Percentiles rank a stretch among this genome's conserved stretches.
Conservation (phyloP, 2,329 filamentous ascomycete species). For the Hypoxylon sp. region DNA sequence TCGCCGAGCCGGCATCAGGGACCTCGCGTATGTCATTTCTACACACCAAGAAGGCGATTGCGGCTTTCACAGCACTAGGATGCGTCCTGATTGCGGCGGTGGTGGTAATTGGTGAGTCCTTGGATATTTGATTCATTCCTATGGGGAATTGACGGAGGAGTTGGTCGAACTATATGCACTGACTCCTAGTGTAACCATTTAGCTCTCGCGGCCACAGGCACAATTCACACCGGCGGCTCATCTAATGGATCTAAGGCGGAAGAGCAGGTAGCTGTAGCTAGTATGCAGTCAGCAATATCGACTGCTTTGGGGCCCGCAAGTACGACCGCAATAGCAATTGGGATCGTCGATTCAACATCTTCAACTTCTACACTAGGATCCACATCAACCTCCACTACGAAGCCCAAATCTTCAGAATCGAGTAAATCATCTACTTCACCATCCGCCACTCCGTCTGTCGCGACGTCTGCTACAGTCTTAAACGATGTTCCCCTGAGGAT, state of each 20-base stretch:
- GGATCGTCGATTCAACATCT: conserved; percentile 1
- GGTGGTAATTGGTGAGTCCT: conserved; percentile 39
- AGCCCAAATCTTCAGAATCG: conserved; percentile 7
- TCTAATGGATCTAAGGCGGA: conserved; percentile 17
- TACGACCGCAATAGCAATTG: conserved; percentile 14
- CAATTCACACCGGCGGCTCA: conserved; percentile 20
- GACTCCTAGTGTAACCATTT: conserved; percentile 4
- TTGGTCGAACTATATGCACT: conserved; percentile 5
- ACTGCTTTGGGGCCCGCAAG: conserved; percentile 6
- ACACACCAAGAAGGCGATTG: conserved; percentile 39
- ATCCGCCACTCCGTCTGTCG: conserved; percentile 17
- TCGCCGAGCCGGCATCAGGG: conserved; percentile 14
- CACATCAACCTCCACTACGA: conserved; percentile 8
- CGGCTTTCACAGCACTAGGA: conserved; percentile 14
- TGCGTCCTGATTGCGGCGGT: conserved; percentile 26
- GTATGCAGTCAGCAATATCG: conserved; percentile 13
- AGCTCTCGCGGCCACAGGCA: conserved; percentile 38
- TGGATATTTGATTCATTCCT: not conserved
- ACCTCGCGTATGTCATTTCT: conserved; percentile 27
- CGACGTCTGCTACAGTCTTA: conserved; percentile 12
- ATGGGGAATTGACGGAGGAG: not conserved
- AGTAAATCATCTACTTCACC: conserved; percentile 11
- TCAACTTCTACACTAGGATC: conserved; percentile 13
- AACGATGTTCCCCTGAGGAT: conserved; percentile 55
- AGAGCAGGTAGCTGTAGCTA: conserved; percentile 15